Conservation (phyloP, 2,329 filamentous ascomycete genomes). For the Colletotrichum simmondsii region DNA sequence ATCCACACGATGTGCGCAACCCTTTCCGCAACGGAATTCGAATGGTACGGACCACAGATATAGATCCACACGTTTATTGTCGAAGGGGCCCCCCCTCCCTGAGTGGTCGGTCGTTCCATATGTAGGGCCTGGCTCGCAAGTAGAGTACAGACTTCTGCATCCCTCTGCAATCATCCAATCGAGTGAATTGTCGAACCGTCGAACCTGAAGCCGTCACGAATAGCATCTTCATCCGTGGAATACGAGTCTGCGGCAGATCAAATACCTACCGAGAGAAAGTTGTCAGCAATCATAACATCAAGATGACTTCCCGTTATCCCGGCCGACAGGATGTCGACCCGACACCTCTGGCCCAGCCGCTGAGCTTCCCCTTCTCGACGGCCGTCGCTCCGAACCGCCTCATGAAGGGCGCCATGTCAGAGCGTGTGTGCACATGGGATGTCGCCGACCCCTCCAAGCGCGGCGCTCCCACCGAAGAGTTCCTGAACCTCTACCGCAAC, state of each 20-base stretch:
- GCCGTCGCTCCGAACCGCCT: constrained; percentile 71
- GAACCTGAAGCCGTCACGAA: not conserved
- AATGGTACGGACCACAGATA: not conserved
- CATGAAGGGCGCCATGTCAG: constrained; percentile 74
- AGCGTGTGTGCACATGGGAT: constrained; percentile 70
- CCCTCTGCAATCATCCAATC: not conserved
- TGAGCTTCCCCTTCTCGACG: constrained; percentile 61
- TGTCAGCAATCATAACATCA: not conserved
- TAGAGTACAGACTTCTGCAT: not conserved
- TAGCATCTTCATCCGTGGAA: not conserved
- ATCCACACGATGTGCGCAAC: not conserved
- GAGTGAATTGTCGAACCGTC: not conserved
- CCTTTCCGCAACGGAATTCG: not conserved
- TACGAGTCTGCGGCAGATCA: not conserved
- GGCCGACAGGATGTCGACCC: not conserved
- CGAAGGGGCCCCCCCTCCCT: not conserved
- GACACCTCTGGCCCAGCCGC: constrained; percentile 50
- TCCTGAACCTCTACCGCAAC: constrained; percentile 65
- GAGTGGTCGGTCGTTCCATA: not conserved
- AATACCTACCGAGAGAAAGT: not conserved
- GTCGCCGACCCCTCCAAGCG: constrained; percentile 61
- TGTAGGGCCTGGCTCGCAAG: not conserved
- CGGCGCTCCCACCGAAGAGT: constrained; percentile 48
- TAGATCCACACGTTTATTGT: not conserved
- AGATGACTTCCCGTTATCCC: not conserved